These are phyloP conservation scores for Pythium dissimile DNA, from an alignment of 352 stramenopile species.

Conservation along the genomic window DNA sequence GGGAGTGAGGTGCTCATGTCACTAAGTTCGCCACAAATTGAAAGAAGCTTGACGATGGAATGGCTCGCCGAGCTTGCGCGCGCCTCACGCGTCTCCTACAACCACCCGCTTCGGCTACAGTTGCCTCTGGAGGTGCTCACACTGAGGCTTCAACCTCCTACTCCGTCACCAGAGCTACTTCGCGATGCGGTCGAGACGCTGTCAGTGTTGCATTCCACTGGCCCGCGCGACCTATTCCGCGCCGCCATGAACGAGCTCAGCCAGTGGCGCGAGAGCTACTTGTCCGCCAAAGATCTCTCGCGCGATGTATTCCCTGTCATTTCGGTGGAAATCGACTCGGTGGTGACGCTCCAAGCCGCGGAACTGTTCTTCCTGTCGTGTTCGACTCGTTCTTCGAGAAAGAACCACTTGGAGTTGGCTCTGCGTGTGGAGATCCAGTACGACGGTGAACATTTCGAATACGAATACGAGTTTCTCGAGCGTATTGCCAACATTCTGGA, in stretches of 20 bases:
- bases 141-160: background rate
- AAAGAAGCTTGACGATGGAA: background rate
- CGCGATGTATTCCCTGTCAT: conserved; percentile 4
- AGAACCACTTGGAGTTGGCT: background rate
- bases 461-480: background rate
- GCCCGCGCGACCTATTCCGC: background rate
- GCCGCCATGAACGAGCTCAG: conserved; percentile 4
- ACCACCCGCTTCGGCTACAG: conserved; percentile 6
- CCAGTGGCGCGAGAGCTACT: conserved; percentile 9
- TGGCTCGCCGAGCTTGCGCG: background rate
- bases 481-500: background rate
- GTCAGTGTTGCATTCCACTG: background rate
- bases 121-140: conserved; percentile 10
- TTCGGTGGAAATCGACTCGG: background rate
- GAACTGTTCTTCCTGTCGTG: background rate
- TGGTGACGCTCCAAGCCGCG: background rate
- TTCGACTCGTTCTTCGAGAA: background rate
- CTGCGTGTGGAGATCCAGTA: background rate
- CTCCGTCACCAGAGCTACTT: background rate
- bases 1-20: background rate
- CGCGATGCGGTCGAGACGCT: background rate
- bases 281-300: conserved; percentile 7
- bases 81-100: conserved; percentile 5
- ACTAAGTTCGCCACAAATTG: background rate
- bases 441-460: background rate